Base-by-base conservation (phyloP, 768 basidiomycete genomes). In the Russula griseocarnosa region DNA sequence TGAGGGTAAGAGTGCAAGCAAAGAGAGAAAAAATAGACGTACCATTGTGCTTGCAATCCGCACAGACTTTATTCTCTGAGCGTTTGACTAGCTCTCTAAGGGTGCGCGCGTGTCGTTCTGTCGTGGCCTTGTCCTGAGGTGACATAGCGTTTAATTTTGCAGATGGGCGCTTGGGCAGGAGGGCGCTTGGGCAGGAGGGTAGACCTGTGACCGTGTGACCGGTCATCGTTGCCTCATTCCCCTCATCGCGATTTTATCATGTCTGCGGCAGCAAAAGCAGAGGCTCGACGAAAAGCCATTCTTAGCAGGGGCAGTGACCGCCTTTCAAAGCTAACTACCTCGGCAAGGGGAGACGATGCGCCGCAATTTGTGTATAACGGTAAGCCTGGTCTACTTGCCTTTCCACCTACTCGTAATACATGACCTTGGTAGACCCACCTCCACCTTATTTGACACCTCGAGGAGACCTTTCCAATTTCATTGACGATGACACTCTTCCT, bases 31-130 rank as follows among this genome's bases (percentile, higher is more conserved):
- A 50, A 44, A 28, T 22, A 34, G n/a, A 75, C 86, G 40, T 69
- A 92, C 95, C 96, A 74, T 97, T 95, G 66, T 91, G 86, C 74
- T 97, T 96, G 80, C 96, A 99, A 72, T 99, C 96, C 1, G 92
- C 93, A 68, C 96, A 99, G 46, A 90, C 74, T 76, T 94, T 98
- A 78, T 98, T 99, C 66, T 95, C 93, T 20, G 90, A 88, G 52
- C 79, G 79, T 73, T 92, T 97, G 57, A 99, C 84, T 34, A 98
- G 81, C 69, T 92, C 96, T 52, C 94, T 81, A 14, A 99, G 83
- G 6, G 83, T 87, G 61, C 82, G 82, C 22, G 93, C 78, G 72
- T 92, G 84, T 63, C 83, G 78, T 63, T 96, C 94, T 5, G 88
- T 90, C 0, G 88, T 94, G 0, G 88, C 84, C 72, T 90, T 94